Evolutionary conservation across 2,329 filamentous ascomycete genomes (phyloP), one percentile per base, ranked within the genome.

Genomic region (Calonectria hongkongensis): DNA sequence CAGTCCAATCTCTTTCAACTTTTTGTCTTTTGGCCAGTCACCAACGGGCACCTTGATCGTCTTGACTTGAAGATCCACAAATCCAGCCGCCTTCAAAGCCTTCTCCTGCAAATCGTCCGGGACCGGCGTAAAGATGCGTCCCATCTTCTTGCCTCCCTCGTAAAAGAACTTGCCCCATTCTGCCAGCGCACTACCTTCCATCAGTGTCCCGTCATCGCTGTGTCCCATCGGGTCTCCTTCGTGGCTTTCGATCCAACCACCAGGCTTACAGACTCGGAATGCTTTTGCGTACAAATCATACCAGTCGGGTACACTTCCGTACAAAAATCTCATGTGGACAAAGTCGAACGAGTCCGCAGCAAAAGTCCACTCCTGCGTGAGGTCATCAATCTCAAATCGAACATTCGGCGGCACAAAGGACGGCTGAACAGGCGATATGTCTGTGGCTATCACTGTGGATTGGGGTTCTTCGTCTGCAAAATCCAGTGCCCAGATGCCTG

Each of bases 291-390:
- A 86, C 21, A 92, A 80, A n/a, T 86, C 83, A 39, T 86, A 85
- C 82, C 90, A 92, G 75, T 91, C 90, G 6, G 84, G 81, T 71
- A 92, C 87, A 71, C 87, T 87, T 54, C 91, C 91, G 2, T 87
- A 83, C 74, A 92, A 83, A 75, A 89, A 85, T 56, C 89, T 87
- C 7, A 89, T 88, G 79, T 92, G 92, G 67, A 93, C 88, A 76
- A 88, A 90, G 81, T 93, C 91, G 77, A 91, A 91, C 43, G 85
- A 80, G 68, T 75, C 68, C 12, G 58, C 65, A 30, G 45, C 58
- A 50, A 78, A 81, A 3, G 79, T 81, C 80, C 80, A 82, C 21
- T 73, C 15, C 73, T 78, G 64, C 76, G 78, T 68, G 68, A 79
- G 67, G 83, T 83, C 45, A 82, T 84, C 71, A 15, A 73, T 73